phyloP scores from a whole-genome alignment of 2,329 filamentous ascomycete species.

The Beauveria bassiana region DNA sequence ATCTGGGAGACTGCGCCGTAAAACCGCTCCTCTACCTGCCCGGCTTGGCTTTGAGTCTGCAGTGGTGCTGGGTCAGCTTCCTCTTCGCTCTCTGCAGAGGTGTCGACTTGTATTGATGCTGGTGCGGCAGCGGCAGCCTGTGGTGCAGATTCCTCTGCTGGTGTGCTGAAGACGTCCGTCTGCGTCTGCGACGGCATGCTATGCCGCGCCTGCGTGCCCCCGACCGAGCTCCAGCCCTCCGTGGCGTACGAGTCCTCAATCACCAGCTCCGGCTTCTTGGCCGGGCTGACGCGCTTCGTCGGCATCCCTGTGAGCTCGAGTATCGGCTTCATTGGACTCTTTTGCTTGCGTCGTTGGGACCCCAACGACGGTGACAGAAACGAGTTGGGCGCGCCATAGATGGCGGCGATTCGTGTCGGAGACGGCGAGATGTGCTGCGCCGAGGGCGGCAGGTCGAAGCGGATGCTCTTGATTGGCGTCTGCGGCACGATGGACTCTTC shows the following conservation, averaged over 20 bases:
- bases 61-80: neutral
- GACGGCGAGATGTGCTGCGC: conserved; percentile 30
- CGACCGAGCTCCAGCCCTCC: conserved; percentile 22
- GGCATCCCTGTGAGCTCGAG: conserved; percentile 16
- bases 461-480: conserved; percentile 30
- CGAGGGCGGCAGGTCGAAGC: conserved; percentile 38
- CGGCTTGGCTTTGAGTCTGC: neutral
- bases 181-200: neutral
- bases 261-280: conserved; percentile 23
- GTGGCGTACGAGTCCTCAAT: conserved; percentile 40
- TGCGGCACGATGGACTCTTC: conserved; percentile 32
- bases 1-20: conserved; percentile 2
- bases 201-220: conserved; percentile 17
- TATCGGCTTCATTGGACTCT: conserved; percentile 15
- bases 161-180: conserved; percentile 12
- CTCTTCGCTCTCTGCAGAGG: too few relatives aligned
- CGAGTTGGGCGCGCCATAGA: conserved; percentile 28
- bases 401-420: conserved; percentile 30
- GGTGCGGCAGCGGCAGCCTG: neutral
- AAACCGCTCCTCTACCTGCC: neutral
- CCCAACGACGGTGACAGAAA: conserved; percentile 29
- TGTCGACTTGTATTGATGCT: neutral
- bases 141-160: neutral
- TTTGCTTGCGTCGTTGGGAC: conserved; percentile 24
- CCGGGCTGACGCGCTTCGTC: conserved; percentile 14